Evolutionary conservation across 179 eudicot genomes (phyloP), one percentile per base, ranked within the genome.

Genomic region (Vitellaria paradoxa): DNA sequence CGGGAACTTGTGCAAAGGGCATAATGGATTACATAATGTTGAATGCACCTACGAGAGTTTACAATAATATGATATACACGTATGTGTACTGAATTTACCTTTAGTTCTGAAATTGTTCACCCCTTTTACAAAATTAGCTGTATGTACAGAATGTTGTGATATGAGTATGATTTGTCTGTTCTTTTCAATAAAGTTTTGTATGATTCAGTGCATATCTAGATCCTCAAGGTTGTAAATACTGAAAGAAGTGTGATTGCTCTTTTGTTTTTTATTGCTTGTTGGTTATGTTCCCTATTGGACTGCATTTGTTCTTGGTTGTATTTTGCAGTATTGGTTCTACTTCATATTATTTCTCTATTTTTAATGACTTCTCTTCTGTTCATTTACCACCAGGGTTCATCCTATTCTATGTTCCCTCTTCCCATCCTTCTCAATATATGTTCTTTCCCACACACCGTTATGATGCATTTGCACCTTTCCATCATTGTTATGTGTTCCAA

Each of bases 1-100:
- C 99, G 68, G 97, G 99, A 85, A 93, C 97, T 65, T 95, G 97
- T 84, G 99, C 98, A 69, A 94, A 91, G 88, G 92, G 98, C 77
- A 92, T 94, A 77, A 86, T 94, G 98, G 98, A 94, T 85, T 94
- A 93, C 87, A 77, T 94, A 74, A 93, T 86, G 94, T 81, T 94
- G 91, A 93, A 94, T 90, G 98, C 98, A 79, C 97, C 97, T 77
- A 78, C 92, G 62, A 87, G 97, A 84, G 91, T 94, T 85, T 94
- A 94, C 88, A 84, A 89, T 85, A 86, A 69, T 81, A 91, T 94
- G 97, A 83, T 85, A 68, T 94, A 93, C 89, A 87, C 69, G 98
- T 94, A 93, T 72, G 98, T 85, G 74, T 63, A 55, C 71, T 15
- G 46, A 26, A 72, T 70, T 47, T 46, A 42, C 77, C 10, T 47